phyloP scores from a whole-genome alignment of 73 alveolate genomes.

The Tetrahymena thermophila region DNA sequence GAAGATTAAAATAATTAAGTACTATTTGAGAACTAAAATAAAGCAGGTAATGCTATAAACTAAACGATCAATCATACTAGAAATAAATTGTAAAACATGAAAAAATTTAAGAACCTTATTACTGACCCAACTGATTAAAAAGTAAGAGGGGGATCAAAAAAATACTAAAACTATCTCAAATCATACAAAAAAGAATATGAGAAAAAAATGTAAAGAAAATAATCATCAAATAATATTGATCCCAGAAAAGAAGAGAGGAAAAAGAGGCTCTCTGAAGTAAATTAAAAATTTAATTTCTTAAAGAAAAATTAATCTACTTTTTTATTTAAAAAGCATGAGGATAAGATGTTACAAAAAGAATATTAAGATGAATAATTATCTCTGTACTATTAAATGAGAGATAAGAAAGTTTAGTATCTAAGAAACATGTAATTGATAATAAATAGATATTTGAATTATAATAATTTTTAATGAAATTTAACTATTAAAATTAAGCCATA shows the following conservation, averaged over 20 bases:
- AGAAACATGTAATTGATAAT: conserved; percentile 43
- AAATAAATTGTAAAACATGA: not conserved
- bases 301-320: not conserved
- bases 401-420: conserved; percentile 17
- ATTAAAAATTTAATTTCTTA: not conserved
- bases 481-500: not conserved
- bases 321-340: not conserved
- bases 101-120: not conserved
- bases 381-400: conserved; percentile 23
- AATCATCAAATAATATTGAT: not conserved
- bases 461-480: not conserved
- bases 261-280: conserved; percentile 16
- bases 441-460: too few species aligned
- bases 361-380: conserved; percentile 33
- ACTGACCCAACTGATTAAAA: not conserved
- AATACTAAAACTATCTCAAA: not conserved
- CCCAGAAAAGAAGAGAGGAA: not conserved
- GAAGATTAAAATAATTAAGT: not conserved
- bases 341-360: not conserved
- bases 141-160: not conserved
- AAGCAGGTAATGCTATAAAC: not conserved
- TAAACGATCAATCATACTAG: not conserved
- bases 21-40: not conserved
- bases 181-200: not conserved
- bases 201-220: not conserved